A percentile compares a stretch with the other conserved stretches of the same genome.
These are phyloP conservation scores for Fusarium nurragi DNA, from an alignment of 2,329 filamentous ascomycete species.

Conservation along the genomic window DNA sequence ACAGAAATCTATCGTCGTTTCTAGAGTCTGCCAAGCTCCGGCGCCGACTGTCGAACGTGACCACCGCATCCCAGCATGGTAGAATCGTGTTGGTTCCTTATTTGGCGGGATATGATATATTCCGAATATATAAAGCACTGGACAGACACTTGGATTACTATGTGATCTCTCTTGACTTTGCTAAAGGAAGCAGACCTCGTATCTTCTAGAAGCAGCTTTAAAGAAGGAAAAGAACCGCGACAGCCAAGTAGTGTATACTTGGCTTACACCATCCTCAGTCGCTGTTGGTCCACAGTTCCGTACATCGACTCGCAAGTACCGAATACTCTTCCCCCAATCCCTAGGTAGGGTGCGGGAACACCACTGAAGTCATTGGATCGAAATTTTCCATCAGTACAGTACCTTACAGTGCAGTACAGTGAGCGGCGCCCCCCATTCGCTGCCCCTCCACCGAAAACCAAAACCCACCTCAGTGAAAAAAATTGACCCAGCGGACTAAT, in stretches of 20 bases:
- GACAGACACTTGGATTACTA: not conserved
- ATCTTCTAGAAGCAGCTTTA: slow-evolving; percentile 30
- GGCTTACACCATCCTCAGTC: slow-evolving; percentile 27
- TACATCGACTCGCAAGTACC: slow-evolving; percentile 29
- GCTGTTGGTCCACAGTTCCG: not conserved
- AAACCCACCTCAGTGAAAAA: not conserved
- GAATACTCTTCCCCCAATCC: slow-evolving; percentile 13
- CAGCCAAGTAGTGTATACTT: slow-evolving; percentile 27
- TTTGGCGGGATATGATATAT: not conserved
- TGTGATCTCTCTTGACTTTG: not conserved
- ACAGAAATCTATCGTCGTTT: slow-evolving; percentile 39
- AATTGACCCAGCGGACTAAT: slow-evolving; percentile 24
- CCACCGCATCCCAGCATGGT: slow-evolving; percentile 11
- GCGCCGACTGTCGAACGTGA: slow-evolving; percentile 18
- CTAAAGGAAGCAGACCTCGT: not conserved
- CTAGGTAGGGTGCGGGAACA: slow-evolving; percentile 2
- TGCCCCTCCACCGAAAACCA: slow-evolving; percentile 24
- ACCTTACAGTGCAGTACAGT: slow-evolving; percentile 2
- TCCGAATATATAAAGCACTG: slow-evolving; percentile 9
- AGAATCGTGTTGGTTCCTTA: not conserved
- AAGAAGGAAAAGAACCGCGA: slow-evolving; percentile 1
- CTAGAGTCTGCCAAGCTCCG: slow-evolving; percentile 21
- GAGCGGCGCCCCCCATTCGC: slow-evolving; percentile 33
- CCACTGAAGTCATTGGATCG: slow-evolving; percentile 28
- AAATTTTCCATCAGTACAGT: slow-evolving; percentile 25